Percentiles rank a stretch among this genome's conserved stretches.
Conservation (phyloP, 768 basidiomycete genomes). For the Lyophyllum decastes region DNA sequence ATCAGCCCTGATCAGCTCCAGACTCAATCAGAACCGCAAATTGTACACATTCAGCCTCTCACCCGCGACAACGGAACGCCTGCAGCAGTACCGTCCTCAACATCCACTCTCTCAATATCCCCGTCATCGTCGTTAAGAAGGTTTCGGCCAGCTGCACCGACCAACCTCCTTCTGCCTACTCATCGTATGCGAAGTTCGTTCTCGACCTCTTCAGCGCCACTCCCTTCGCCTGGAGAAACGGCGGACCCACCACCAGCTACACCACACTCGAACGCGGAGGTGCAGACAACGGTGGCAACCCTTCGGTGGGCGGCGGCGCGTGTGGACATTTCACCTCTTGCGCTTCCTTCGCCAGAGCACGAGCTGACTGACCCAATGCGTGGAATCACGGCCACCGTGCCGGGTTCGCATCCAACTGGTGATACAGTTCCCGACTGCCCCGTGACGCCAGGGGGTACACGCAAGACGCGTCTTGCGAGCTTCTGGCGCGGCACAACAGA, state of each 20-base stretch:
- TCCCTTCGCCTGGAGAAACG: constrained; percentile 16
- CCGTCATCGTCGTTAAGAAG: constrained; percentile 10
- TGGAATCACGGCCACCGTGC: constrained; percentile 64
- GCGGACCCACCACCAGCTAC: constrained; percentile 17
- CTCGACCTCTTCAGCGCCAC: constrained; percentile 21
- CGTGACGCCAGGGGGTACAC: constrained; percentile 46
- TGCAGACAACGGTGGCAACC: constrained; percentile 73
- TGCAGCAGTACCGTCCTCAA: constrained; percentile 7
- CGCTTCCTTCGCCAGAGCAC: constrained; percentile 87
- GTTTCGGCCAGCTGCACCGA: constrained; percentile 16
- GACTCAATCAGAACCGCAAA: not conserved
- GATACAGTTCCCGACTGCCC: constrained; percentile 29
- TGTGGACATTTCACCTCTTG: constrained; percentile 83
- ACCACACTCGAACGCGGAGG: constrained; percentile 44
- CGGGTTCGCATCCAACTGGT: constrained; percentile 53
- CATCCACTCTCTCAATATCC: constrained; percentile 15
- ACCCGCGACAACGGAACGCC: not conserved
- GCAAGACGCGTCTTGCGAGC: constrained; percentile 60
- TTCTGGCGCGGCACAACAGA: constrained; percentile 83
- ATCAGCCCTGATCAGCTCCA: not conserved
- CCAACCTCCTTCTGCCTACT: constrained; percentile 17
- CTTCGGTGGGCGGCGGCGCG: constrained; percentile 85
- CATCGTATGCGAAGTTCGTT: constrained; percentile 24
- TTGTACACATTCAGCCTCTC: not conserved
- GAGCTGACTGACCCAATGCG: constrained; percentile 92